A percentile compares a stretch with the other conserved stretches of the same genome.
Evolutionary conservation across 2,329 filamentous ascomycete species (phyloP).

Genomic region (Kalaharituber pfeilii): DNA sequence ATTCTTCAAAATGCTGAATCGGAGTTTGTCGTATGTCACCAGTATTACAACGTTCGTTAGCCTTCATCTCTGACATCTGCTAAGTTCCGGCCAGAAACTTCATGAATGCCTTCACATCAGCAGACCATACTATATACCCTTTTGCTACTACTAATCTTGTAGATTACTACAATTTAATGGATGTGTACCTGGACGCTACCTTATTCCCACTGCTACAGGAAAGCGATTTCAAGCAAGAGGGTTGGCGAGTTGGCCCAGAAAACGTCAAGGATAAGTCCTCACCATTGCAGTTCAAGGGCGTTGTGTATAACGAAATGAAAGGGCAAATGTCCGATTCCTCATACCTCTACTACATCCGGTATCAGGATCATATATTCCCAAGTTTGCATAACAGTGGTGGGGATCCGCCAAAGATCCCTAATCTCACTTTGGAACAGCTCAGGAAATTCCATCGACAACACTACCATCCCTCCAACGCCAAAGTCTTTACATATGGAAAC

Average conservation of each 20-base stretch:
- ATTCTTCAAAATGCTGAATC: slow-evolving; percentile 98
- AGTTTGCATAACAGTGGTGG: slow-evolving; percentile 92
- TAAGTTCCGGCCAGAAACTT: slow-evolving; percentile 55
- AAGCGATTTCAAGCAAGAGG: slow-evolving; percentile 88
- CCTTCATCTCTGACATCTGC: not conserved
- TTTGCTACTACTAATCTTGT: slow-evolving; percentile 93
- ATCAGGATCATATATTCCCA: slow-evolving; percentile 86
- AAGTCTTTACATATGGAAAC: slow-evolving; percentile 87
- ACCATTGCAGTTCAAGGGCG: slow-evolving; percentile 77
- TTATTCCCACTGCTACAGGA: slow-evolving; percentile 75
- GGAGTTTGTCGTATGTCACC: slow-evolving; percentile 52
- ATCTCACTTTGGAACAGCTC: slow-evolving; percentile 79
- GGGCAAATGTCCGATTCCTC: slow-evolving; percentile 95
- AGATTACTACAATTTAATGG: slow-evolving; percentile 93
- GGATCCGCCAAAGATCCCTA: slow-evolving; percentile 89
- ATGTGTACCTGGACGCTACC: slow-evolving; percentile 90
- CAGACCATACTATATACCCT: slow-evolving; percentile 92
- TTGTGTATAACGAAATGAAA: slow-evolving; percentile 99
- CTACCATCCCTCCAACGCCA: slow-evolving; percentile 95
- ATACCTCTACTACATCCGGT: slow-evolving; percentile 89
- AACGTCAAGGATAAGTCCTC: slow-evolving; percentile 46
- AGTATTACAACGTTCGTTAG: not conserved
- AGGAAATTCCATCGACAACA: slow-evolving; percentile 77
- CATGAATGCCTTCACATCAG: slow-evolving; percentile 97
- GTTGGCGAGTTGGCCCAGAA: slow-evolving; percentile 88